Base-by-base conservation (phyloP, 768 basidiomycete species). In the Suillus alpinus region DNA sequence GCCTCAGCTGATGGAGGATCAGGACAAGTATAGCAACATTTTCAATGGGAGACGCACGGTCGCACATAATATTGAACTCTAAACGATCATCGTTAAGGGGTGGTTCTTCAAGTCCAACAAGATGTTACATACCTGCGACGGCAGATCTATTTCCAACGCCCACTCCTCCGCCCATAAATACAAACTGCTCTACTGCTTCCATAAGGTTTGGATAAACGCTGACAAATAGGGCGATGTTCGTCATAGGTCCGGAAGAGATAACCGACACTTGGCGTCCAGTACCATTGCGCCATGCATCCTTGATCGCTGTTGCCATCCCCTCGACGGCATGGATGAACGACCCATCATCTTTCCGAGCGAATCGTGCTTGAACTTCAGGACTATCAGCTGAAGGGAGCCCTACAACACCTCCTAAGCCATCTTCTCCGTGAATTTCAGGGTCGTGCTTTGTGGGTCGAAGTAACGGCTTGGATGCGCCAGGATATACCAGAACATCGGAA, bases 151-250 rank as follows among this genome's bases (percentile, higher is more conserved):
- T 95, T 0, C 94, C 93, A 26, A 91, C 69, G 9, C 93, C 93
- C 32, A 92, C 86, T 2, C 86, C 92, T n/a, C 94, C 94, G 12
- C 94, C 94, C 94, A 96, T 95, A 67, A 93, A 81, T 14, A 85
- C 81, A 46, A 86, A 76, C 57, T 82, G 75, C 44, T 80, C 78
- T 6, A 86, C 72, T 12, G 75, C 81, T 3, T 76, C 76, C 20
- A 83, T 63, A 3, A 87, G 73, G 32, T 84, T 78, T 0, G 86
- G 83, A 76, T 86, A 83, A 1, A 81, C 81, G 60, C 78, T 77
- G 18, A 87, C 77, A 65, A 92, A 88, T 6, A 89, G 72, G 0
- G 86, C 88, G 39, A 91, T 80, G 63, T 95, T 96, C 20, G 94
- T 95, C 85, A 92, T 86, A 1, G 94, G 90, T 0, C 94, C 94